Conservation (phyloP, 768 basidiomycete genomes). For the Tricholoma hemisulphureum region DNA sequence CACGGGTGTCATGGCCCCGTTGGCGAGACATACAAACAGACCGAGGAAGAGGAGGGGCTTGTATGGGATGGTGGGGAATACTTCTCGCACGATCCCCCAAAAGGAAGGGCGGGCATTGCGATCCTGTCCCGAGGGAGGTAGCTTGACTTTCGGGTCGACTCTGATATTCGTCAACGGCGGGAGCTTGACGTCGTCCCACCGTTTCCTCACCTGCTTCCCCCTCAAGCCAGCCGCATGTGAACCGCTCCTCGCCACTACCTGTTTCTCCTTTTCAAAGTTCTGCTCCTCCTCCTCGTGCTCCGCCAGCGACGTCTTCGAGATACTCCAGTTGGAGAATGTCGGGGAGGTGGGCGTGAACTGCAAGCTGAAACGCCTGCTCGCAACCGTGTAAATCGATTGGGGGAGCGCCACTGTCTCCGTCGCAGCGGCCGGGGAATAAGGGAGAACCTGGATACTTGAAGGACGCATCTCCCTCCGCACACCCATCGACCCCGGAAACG, state of each 20-base stretch:
- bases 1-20: constrained; percentile 84
- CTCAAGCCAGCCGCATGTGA: not conserved
- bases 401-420: not conserved
- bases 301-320: not conserved
- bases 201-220: not conserved
- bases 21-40: constrained; percentile 61
- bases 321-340: not conserved
- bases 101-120: constrained; percentile 33
- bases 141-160: constrained; percentile 16
- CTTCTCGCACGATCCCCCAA: constrained; percentile 47
- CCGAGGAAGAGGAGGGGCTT: constrained; percentile 73
- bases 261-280: not conserved
- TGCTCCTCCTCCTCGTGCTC: too few relatives aligned
- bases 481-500: not conserved
- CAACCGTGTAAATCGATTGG: not conserved
- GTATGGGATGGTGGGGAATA: constrained; percentile 71
- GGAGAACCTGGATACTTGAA: not conserved
- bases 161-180: constrained; percentile 1
- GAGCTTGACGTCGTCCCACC: not conserved
- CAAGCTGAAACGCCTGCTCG: not conserved
- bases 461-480: not conserved
- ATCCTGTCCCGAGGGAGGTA: constrained; percentile 4
- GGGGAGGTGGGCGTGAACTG: not conserved
- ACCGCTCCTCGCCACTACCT: not conserved
- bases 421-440: not conserved